Base-by-base conservation (phyloP, 805 yeast genomes). In the Cyberlindnera mississippiensis region DNA sequence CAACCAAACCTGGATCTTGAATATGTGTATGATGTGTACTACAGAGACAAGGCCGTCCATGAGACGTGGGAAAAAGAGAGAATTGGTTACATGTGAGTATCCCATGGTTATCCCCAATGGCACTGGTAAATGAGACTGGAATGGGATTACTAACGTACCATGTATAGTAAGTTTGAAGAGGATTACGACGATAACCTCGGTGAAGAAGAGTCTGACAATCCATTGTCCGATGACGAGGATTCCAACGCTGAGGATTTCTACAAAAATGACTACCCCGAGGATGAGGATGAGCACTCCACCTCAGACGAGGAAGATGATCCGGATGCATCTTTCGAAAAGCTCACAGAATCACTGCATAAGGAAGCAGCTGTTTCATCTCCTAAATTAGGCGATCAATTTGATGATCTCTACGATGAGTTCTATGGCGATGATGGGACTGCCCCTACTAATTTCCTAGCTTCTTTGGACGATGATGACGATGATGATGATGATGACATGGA, bases 201-300 rank as follows among this genome's bases (percentile, higher is more conserved):
- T 12, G 69, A 58, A 24, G 65, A 61, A 7, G 62, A 70, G n/a
- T 74, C 71, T 4, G 48, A 40, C 14, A 60, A 62, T n/a, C 61
- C 53, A 9, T 51, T 58, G 2, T 73, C 87, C 0, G 93, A 84
- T 50, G 88, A 85, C 53, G 91, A 85, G 48, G 95, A 85, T 56
- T 84, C 93, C 0, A 85, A 85, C 57, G 96, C 96, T 16, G 99
- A 91, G 64, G 88, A 85, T 41, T 90, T 81, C 56, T 91, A 91
- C 59, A 78, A 80, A 53, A 91, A 93, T 62, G 98, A 91, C 56
- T 91, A 91, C 56, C 98, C 98, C 0, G 96, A 88, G 35, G 96
- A 90, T 56, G 96, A 88, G 49, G 91, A 85, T 53, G 88, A 79
- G 3, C 57, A 53, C n/a, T 44, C 48, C 9, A 45, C 50, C 15